Evolutionary conservation across 768 basidiomycete species (phyloP), one percentile per base, ranked within the genome.

Genomic region (Rossbeevera mucosa): DNA sequence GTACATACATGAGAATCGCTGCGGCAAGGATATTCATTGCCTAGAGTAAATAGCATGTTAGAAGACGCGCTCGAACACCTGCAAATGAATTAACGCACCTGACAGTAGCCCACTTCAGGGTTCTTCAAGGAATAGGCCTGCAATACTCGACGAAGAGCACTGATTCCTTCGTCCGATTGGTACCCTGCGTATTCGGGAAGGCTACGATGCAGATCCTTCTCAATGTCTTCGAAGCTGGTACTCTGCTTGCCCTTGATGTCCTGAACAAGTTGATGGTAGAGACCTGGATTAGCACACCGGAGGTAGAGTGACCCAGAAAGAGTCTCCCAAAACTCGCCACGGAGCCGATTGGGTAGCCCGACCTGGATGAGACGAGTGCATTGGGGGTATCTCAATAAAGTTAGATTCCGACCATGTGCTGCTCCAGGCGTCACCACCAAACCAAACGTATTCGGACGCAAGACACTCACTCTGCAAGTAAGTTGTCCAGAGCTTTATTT

Each of bases 241-340:
- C 79, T 92, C 20, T 81, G 85, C 53, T 83, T 80, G 7, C 91
- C 94, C 53, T 78, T 76, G 67, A 93, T 84, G 48, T 91, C 83
- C 48, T 82, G 78, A 5, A 97, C 71, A 14, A 98, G 76, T 7
- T 76, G 74, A 12, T 82, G 77, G 66, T 96, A 99, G 49, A 80
- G 78, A 8, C 93, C 91, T 1, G 91, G 93, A 56, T 94, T 86
- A 42, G 82, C 76, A 63, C 86, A 93, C 12, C 96, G 91, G 16
- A 96, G 82, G 69, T 85, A 95, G 48, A 97, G 74, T 5, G 94
- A 95, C 0, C 96, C 96, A 4, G 94, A 95, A 12, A 97, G 79
- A 0, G 91, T 88, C 71, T 99, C 96, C 96, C 96, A 99, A 74
- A 98, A 87, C 68, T 98, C 96, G 13, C 96, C 96, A 21, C 96